These are phyloP conservation scores for Penicillium sp. DNA, from an alignment of 2,329 filamentous ascomycete species.

Conservation along the genomic window DNA sequence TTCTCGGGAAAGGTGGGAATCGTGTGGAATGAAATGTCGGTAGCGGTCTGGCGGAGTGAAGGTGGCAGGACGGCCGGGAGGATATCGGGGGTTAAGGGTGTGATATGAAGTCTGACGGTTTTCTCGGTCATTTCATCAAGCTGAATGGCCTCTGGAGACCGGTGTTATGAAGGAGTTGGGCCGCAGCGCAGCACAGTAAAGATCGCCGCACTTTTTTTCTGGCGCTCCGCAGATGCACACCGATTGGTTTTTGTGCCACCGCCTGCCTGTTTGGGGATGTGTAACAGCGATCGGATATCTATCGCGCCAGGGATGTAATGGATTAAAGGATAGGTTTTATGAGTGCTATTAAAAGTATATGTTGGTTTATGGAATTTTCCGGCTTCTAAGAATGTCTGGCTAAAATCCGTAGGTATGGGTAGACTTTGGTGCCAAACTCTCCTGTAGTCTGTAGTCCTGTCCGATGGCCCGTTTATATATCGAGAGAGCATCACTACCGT, in stretches of 20 bases:
- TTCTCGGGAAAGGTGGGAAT: slow-evolving; percentile 88
- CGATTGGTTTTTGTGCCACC: slow-evolving; percentile 7
- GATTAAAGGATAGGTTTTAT: background rate
- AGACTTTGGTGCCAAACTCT: background rate
- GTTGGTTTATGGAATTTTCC: background rate
- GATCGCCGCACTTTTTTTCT: slow-evolving; percentile 14
- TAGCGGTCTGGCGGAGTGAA: slow-evolving; percentile 68
- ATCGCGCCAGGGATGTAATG: background rate
- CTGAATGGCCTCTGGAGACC: background rate
- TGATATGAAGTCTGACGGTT: slow-evolving; percentile 76
- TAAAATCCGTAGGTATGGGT: background rate
- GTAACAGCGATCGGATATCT: background rate
- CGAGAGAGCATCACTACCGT: background rate
- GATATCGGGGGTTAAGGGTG: slow-evolving; percentile 79
- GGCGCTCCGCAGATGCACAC: slow-evolving; percentile 1
- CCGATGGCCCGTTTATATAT: background rate
- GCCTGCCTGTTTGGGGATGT: background rate
- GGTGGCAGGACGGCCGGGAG: slow-evolving; percentile 74
- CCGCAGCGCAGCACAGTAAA: background rate
- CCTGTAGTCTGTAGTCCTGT: background rate
- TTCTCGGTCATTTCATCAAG: slow-evolving; percentile 40
- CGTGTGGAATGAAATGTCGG: slow-evolving; percentile 85
- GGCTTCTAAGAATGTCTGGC: background rate
- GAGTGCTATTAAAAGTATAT: background rate
- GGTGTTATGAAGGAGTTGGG: background rate